A percentile compares a stretch with the other conserved stretches of the same genome.
Conservation (phyloP, 2,329 filamentous ascomycete species). For the Rutstroemia sp. region DNA sequence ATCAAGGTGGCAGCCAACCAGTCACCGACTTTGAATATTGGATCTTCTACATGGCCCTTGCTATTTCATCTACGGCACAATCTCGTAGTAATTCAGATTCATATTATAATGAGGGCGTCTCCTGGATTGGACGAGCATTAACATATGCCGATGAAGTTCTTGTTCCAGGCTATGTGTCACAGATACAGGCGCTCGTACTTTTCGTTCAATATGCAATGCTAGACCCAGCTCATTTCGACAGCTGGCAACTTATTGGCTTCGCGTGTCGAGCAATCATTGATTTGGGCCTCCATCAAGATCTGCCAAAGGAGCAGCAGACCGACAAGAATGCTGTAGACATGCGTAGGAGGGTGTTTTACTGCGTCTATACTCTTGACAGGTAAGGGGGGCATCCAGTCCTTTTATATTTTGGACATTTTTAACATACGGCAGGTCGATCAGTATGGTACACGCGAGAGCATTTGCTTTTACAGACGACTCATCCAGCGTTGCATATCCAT, state of each 20-base stretch:
- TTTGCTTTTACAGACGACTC: constrained; percentile 94
- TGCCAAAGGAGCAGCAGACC: constrained; percentile 59
- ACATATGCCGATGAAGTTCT: constrained; percentile 75
- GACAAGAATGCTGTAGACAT: constrained; percentile 67
- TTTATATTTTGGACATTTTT: neutral
- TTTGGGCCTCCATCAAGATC: constrained; percentile 88
- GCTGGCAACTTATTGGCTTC: constrained; percentile 89
- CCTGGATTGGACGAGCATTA: constrained; percentile 57
- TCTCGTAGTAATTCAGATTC: constrained; percentile 62
- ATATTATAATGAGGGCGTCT: constrained; percentile 49
- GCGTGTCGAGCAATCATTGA: constrained; percentile 83
- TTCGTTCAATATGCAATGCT: constrained; percentile 85
- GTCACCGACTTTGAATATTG: constrained; percentile 67
- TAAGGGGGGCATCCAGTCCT: constrained; percentile 31
- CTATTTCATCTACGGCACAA: constrained; percentile 68
- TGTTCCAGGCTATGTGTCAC: constrained; percentile 73
- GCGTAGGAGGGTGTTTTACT: constrained; percentile 80
- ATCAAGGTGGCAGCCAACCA: constrained; percentile 58
- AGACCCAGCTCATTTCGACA: constrained; percentile 85
- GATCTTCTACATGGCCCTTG: constrained; percentile 83
- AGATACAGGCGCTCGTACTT: constrained; percentile 80
- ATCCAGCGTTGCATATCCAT: constrained; percentile 71
- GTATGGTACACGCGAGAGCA: constrained; percentile 76
- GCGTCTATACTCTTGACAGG: constrained; percentile 84
- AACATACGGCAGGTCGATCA: constrained; percentile 58